Evolutionary conservation across 495 filamentous ascomycete species (phyloP).

Genomic region (Daldinia loculata): DNA sequence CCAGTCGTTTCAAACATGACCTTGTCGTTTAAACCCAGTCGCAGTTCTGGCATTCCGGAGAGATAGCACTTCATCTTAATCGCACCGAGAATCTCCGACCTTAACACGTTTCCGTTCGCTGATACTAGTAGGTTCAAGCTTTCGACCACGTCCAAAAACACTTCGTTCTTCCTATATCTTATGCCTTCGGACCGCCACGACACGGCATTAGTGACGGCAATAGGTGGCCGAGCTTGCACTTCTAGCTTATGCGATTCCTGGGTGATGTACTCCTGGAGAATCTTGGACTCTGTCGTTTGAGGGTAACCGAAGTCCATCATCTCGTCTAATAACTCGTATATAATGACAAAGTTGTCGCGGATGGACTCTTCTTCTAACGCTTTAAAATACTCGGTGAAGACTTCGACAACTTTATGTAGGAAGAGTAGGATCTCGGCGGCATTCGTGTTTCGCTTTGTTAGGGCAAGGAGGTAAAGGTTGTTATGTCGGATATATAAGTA

Average conservation of each 20-base stretch:
- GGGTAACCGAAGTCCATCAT: slow-evolving; percentile 99
- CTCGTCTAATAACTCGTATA: slow-evolving; percentile 98
- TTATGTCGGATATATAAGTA: slow-evolving; percentile 99
- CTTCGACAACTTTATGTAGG: slow-evolving; percentile 97
- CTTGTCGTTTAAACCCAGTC: slow-evolving; percentile 96
- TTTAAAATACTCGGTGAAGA: slow-evolving; percentile 99
- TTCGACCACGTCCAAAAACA: slow-evolving; percentile 98
- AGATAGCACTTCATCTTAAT: slow-evolving; percentile 99
- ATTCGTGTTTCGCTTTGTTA: slow-evolving; percentile 99
- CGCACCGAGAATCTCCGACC: slow-evolving; percentile 96
- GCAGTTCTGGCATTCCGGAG: slow-evolving; percentile 97
- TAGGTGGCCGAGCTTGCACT: slow-evolving; percentile 97
- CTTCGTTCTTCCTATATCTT: slow-evolving; percentile 98
- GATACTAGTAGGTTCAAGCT: slow-evolving; percentile 96
- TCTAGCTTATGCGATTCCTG: slow-evolving; percentile 99
- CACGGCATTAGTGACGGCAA: slow-evolving; percentile 98
- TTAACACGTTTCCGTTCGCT: slow-evolving; percentile 91
- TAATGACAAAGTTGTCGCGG: slow-evolving; percentile 98
- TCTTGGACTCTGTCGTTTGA: slow-evolving; percentile 98
- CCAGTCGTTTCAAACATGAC: slow-evolving; percentile 99
- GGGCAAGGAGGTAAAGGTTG: slow-evolving; percentile 97
- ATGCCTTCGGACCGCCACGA: slow-evolving; percentile 99
- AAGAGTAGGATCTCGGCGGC: slow-evolving; percentile 98
- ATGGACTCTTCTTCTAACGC: slow-evolving; percentile 99
- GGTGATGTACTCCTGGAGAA: slow-evolving; percentile 99